Evolutionary conservation across 75 land plant genomes (phyloP).

Genomic region (Isoetes taiwanensis): DNA sequence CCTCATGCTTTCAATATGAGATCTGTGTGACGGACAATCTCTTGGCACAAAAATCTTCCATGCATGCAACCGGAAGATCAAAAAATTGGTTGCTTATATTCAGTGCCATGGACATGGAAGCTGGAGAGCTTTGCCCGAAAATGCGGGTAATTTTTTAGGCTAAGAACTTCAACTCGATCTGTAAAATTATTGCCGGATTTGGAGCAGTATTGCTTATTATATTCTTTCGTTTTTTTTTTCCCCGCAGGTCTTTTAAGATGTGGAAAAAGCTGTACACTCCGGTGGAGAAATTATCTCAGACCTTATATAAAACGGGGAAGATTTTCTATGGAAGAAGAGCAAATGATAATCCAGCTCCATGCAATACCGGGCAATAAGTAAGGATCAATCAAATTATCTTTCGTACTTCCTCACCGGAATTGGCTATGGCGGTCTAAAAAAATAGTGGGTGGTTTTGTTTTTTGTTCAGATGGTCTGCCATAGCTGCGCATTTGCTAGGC

Average conservation of each 20-base stretch:
- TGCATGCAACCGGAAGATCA: too few species aligned
- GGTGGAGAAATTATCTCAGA: too few species aligned
- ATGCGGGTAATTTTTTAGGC: too few species aligned
- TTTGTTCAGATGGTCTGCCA: slow-evolving; percentile 12
- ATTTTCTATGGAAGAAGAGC: slow-evolving; percentile 5
- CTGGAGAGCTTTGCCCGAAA: slow-evolving; percentile 15
- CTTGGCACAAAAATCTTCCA: too few species aligned
- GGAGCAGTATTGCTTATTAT: too few species aligned
- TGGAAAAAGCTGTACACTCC: not conserved
- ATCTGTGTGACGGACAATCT: too few species aligned
- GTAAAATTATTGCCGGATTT: too few species aligned
- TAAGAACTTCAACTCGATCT: too few species aligned
- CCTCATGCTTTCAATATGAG: too few species aligned
- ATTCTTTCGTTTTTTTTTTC: too few species aligned
- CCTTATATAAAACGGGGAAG: slow-evolving; percentile 4
- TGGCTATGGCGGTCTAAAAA: not conserved
- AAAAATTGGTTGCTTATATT: slow-evolving; percentile 15
- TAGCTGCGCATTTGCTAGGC: slow-evolving; percentile 7
- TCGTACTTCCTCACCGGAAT: too few species aligned
- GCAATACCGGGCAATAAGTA: not conserved
- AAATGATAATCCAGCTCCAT: slow-evolving; percentile 3
- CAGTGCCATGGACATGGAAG: slow-evolving; percentile 17
- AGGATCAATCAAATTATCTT: not conserved
- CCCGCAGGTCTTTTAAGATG: slow-evolving; percentile 4
- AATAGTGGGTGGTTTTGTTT: not conserved